Base-by-base conservation (phyloP, 495 filamentous ascomycete genomes). In the Chaetomium tenue region DNA sequence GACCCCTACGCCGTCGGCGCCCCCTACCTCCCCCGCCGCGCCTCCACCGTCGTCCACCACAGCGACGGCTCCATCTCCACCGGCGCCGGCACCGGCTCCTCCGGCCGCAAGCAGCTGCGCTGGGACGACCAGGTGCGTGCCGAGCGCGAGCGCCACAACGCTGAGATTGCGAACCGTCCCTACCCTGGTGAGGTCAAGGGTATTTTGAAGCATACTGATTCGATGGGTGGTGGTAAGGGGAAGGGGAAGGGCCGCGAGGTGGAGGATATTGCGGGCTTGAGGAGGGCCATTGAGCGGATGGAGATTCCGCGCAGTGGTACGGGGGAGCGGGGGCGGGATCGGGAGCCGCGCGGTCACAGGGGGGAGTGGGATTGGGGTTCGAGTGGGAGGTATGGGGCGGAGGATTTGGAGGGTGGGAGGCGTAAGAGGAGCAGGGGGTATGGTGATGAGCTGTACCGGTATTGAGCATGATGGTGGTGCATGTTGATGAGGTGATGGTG, bases 111-210 rank as follows among this genome's bases (percentile, higher is more conserved):
- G 54, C 68, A 72, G 22, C 60, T 77, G 11, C 71, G 71, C 0
- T 74, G 71, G 58, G 75, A 76, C 39, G 72, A 73, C 42, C 65
- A 78, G 58, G 64, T 73, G 55, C 65, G 71, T 6, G 64, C 30
- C 16, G 64, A 69, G 68, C 63, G 67, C 13, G 64, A 64, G 48
- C 52, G 66, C 22, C 72, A 75, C 16, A 75, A 77, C 48, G 71
- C 74, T 28, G 71, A 74, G 69, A 81, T 81, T 59, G 71, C 76
- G 46, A 73, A 59, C 54, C 71, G 57, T 46, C 66, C 61, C 13
- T 23, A 55, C 54, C 62, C 44, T 26, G 60, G 50, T 1, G 56
- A 65, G 33, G 51, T 70, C 39, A 76, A 76, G 68, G 61, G 71
- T 22, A 76, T 76, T 53, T 68, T 76, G 18, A 76, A 76, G 71